Base-by-base conservation (phyloP, 495 filamentous ascomycete genomes). In the Wilcoxina mikolae region DNA sequence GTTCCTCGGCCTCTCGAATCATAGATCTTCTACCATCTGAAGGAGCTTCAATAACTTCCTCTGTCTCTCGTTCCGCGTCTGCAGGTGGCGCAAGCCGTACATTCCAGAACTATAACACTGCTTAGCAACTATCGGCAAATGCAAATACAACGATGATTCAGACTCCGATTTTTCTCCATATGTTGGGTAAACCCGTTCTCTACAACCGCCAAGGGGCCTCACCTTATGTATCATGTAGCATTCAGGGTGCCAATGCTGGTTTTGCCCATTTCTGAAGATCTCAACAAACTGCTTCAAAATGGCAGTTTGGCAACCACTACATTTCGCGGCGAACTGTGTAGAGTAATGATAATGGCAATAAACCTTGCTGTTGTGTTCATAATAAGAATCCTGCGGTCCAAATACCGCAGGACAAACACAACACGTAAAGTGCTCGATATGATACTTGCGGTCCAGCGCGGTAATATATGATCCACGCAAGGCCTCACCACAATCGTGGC, bases 281-380 rank as follows among this genome's bases (percentile, higher is more conserved):
- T 99, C 91, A 24, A 99, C 93, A 64, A 99, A 99, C 65, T 99
- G 93, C 69, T 99, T 99, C 20, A 99, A 74, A 53, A 99, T 99
- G n/a, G 91, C 83, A 3, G 87, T 95, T 58, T 94, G 87, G 65
- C 93, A 99, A 29, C 93, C 93, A 68, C 87, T 93, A 67, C 93
- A 99, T 44, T 85, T 78, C 67, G 95, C 88, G 24, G 93, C 93
- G 65, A 95, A 99, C 64, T 86, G 85, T 10, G 93, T 96, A 24
- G 90, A 95, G 70, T 99, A 99, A 68, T 99, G 93, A 62, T 91
- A 99, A 64, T 99, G 93, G 66, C 93, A 99, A 66, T 94, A 99
- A 10, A 99, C 91, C 55, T 85, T 84, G 53, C 87, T 82, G 59
- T 95, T 88, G 57, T 99, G 93, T 64, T 99, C 93, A 67, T 99